Evolutionary conservation across 352 stramenopile species (phyloP).

Genomic region (Globisporangium cylindrosporum): DNA sequence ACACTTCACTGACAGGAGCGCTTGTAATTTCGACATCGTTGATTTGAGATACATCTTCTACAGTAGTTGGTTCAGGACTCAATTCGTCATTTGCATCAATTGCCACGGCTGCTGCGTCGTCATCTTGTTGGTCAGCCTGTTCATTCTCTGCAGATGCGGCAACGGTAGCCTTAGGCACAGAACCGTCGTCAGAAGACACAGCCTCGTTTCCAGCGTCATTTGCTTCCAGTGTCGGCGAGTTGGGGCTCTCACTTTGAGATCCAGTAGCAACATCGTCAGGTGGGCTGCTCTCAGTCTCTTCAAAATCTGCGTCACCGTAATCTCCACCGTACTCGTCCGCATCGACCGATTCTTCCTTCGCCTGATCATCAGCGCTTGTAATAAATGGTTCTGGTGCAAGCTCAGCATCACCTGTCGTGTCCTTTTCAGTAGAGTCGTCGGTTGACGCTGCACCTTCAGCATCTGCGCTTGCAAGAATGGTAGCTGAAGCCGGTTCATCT

Average conservation of each 20-base stretch:
- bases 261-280: background rate
- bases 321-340: conserved; percentile 13
- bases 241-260: background rate
- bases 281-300: background rate
- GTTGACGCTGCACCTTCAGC: background rate
- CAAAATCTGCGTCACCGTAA: conserved; percentile 14
- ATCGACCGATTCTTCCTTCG: background rate
- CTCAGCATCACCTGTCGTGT: background rate
- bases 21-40: background rate
- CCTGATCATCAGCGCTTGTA: background rate
- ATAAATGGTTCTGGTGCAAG: too few species aligned
- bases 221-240: background rate
- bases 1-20: background rate
- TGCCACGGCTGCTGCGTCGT: background rate
- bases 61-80: background rate
- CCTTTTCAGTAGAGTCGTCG: background rate
- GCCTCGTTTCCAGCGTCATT: background rate
- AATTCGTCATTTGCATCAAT: background rate
- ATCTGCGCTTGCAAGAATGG: background rate
- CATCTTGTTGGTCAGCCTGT: background rate
- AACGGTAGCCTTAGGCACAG: background rate
- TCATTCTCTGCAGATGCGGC: background rate
- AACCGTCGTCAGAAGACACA: background rate
- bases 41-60: background rate
- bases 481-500: background rate